phyloP scores from a whole-genome alignment of 2,329 filamentous ascomycete genomes.

The Basipetospora chlamydospora region DNA sequence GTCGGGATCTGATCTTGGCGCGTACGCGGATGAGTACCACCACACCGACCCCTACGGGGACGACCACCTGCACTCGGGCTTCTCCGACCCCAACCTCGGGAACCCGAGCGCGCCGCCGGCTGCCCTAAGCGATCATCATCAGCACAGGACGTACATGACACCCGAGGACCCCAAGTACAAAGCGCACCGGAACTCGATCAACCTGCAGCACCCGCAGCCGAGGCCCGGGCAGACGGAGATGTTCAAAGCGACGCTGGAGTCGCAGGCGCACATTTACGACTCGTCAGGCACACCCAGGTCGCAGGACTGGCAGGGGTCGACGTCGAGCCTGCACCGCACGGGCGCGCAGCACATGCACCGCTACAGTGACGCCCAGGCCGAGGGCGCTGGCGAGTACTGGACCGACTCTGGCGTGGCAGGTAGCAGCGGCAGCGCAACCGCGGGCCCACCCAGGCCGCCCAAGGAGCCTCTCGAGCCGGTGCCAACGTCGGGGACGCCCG shows the following conservation, averaged over 20 bases:
- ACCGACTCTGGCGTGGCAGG: no score
- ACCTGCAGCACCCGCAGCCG: slow-evolving; percentile 68
- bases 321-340: slow-evolving; percentile 41
- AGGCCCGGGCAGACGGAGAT: slow-evolving; percentile 58
- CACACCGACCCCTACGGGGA: slow-evolving; percentile 40
- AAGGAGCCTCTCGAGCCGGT: slow-evolving; percentile 45
- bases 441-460: slow-evolving; percentile 41
- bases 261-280: slow-evolving; percentile 55
- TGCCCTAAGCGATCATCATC: background rate
- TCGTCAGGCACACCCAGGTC: slow-evolving; percentile 44
- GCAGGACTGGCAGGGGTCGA: slow-evolving; percentile 47
- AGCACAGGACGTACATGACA: slow-evolving; percentile 32
- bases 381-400: slow-evolving; percentile 29
- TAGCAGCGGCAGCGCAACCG: slow-evolving; percentile 22
- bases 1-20: slow-evolving; percentile 60
- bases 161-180: slow-evolving; percentile 64
- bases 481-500: slow-evolving; percentile 25
- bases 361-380: slow-evolving; percentile 23
- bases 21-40: slow-evolving; percentile 45
- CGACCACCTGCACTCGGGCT: slow-evolving; percentile 45
- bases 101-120: slow-evolving; percentile 6
- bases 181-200: slow-evolving; percentile 66
- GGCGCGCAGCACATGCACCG: slow-evolving; percentile 27
- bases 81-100: slow-evolving; percentile 35
- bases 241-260: slow-evolving; percentile 60